Evolutionary conservation across 441 rosid genomes (phyloP).

Genomic region (Populus hybrid): DNA sequence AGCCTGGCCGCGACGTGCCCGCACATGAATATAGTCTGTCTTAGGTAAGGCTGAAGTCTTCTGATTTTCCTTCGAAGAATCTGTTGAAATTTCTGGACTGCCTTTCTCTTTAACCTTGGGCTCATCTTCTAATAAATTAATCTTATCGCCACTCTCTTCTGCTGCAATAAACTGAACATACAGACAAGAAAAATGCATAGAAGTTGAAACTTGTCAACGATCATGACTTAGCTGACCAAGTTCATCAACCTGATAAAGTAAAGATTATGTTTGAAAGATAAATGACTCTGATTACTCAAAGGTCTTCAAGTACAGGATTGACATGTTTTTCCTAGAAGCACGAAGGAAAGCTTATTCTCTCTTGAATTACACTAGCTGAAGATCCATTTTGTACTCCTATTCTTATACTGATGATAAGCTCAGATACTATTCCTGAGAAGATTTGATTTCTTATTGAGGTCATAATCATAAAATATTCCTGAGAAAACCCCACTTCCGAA

Average conservation of each 20-base stretch:
- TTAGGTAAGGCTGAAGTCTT: slow-evolving; percentile 32
- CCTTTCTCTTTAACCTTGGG: slow-evolving; percentile 30
- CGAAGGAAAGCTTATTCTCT: background rate
- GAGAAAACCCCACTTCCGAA: background rate
- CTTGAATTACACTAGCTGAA: background rate
- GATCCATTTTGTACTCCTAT: background rate
- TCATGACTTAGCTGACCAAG: background rate
- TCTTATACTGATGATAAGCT: background rate
- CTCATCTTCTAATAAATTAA: slow-evolving; percentile 32
- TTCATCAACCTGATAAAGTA: background rate
- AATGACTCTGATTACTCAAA: background rate
- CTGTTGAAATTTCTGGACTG: slow-evolving; percentile 26
- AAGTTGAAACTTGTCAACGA: background rate
- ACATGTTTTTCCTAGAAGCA: background rate
- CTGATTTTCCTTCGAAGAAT: slow-evolving; percentile 30
- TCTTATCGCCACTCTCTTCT: slow-evolving; percentile 31
- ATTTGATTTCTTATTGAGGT: background rate
- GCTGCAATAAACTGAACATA: slow-evolving; percentile 27
- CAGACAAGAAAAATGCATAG: background rate
- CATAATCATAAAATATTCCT: background rate
- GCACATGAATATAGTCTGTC: slow-evolving; percentile 53
- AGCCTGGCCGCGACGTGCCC: slow-evolving; percentile 69
- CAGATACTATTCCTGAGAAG: background rate
- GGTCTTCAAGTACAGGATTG: background rate
- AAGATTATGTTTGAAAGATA: background rate